phyloP scores from a whole-genome alignment of 2,329 filamentous ascomycete genomes.

The Alternaria infectoria region DNA sequence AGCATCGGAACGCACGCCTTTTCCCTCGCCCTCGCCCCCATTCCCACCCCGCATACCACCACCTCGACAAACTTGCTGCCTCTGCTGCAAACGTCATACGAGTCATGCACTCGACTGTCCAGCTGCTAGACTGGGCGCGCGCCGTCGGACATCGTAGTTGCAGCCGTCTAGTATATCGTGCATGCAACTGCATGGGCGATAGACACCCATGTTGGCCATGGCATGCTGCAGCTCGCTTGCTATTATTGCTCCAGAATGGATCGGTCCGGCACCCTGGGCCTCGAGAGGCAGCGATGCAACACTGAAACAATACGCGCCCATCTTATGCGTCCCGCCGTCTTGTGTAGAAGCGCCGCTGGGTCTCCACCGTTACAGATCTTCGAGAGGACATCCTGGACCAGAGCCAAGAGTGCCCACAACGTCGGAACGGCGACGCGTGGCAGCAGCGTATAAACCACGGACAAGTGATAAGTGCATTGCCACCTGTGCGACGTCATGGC shows the following conservation, averaged over 20 bases:
- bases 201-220: slow-evolving; percentile 2
- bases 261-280: slow-evolving; percentile 18
- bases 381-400: slow-evolving; percentile 3
- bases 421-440: slow-evolving; percentile 28
- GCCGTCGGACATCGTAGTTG: slow-evolving; percentile 2
- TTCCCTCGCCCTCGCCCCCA: background rate
- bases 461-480: background rate
- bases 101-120: background rate
- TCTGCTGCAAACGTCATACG: background rate
- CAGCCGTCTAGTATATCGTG: slow-evolving; percentile 1
- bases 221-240: slow-evolving; percentile 15
- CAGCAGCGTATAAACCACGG: slow-evolving; percentile 16
- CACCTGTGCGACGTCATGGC: background rate
- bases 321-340: background rate
- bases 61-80: slow-evolving; percentile 2
- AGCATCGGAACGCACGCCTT: slow-evolving; percentile 5
- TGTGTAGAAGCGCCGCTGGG: background rate
- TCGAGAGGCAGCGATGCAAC: background rate
- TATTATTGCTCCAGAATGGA: slow-evolving; percentile 6
- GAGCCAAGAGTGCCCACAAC: slow-evolving; percentile 1
- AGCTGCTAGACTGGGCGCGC: background rate
- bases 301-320: slow-evolving; percentile 11
- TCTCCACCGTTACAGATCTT: background rate
- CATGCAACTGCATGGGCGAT: background rate
- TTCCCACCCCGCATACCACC: background rate